Evolutionary conservation across 192 early-diverging fungal genomes (phyloP).

Genomic region (Jimgerdemannia lactiflua): DNA sequence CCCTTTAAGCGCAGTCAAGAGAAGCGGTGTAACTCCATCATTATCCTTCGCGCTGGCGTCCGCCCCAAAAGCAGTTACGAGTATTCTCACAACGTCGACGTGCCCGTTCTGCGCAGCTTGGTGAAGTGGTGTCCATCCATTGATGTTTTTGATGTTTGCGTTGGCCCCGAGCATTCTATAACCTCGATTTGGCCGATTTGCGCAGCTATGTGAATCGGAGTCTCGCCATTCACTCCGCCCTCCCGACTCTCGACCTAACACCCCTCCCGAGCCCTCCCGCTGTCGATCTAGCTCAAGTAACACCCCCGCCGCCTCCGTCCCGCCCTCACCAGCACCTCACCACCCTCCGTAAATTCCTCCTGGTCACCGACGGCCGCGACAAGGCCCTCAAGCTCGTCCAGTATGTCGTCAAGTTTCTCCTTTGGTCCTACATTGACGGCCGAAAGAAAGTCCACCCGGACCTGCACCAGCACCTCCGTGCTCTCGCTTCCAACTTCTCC

Average conservation of each 20-base stretch:
- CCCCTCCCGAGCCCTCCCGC: constrained; percentile 7
- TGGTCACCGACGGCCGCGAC: constrained; percentile 79
- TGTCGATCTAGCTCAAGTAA: not conserved
- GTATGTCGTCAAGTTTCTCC: constrained; percentile 66
- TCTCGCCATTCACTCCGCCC: not conserved
- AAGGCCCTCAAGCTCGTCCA: constrained; percentile 79
- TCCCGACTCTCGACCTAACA: constrained; percentile 5
- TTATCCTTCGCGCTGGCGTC: too few species aligned
- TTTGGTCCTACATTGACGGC: constrained; percentile 47
- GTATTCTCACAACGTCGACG: too few species aligned
- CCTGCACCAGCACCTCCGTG: constrained; percentile 23
- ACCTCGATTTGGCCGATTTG: too few species aligned
- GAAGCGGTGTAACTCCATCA: too few species aligned
- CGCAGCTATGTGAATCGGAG: too few species aligned
- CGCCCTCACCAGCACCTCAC: not conserved
- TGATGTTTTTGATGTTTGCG: too few species aligned
- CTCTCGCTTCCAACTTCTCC: constrained; percentile 68
- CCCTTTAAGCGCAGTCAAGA: too few species aligned
- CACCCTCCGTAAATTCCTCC: constrained; percentile 59
- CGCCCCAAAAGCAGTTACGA: too few species aligned
- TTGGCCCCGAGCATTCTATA: too few species aligned
- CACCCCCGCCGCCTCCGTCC: not conserved
- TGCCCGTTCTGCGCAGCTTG: too few species aligned
- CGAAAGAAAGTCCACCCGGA: constrained; percentile 15
- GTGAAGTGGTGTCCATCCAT: too few species aligned